Base-by-base conservation (phyloP, 164 flowering plant genomes). In the Vitis riparia region DNA sequence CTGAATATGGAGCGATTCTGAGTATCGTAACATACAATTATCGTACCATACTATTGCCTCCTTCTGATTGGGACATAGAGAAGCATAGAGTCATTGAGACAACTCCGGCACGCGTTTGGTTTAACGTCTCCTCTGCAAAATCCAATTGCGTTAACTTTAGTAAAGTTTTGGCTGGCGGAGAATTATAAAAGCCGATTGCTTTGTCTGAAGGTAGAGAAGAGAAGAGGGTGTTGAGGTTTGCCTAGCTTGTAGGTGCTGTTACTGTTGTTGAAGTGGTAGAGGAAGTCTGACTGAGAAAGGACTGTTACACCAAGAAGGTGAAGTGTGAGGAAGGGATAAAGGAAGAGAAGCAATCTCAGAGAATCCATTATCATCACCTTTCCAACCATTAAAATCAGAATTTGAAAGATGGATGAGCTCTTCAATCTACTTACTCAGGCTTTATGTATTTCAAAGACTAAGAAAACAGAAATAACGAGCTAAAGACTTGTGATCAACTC, bases 111-210 rank as follows among this genome's bases (percentile, higher is more conserved):
- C 13, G 7, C 29, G 27, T 16, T 73, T 2, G 68, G 61, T 7
- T 15, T n/a, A 14, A 70, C 60, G 59, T 83, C 84, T 32, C 82
- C 81, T 30, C 84, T 72, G 30, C 84, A 83, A 9, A 80, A 76
- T 0, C 56, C 77, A n/a, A 78, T 71, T 2, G 71, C 77, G 63
- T 75, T 44, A 12, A 72, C 86, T 65, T 5, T 27, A 44, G 74
- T 72, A 49, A 47, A 2, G 57, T 59, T 67, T 17, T 71, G 14
- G 3, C 86, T 84, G 6, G 16, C 13, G 9, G 86, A 69, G 64
- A 53, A 48, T 75, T 78, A 78, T 72, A 75, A 37, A 81, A 79
- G 5, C 86, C 82, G 23, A 48, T 56, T n/a, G 67, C n/a, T 15
- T 61, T 17, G 64, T 67, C 13, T 9, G 79, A 55, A 9, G 73